Evolutionary conservation across 2,329 filamentous ascomycete species (phyloP).

Genomic region (Alternaria gaisen): DNA sequence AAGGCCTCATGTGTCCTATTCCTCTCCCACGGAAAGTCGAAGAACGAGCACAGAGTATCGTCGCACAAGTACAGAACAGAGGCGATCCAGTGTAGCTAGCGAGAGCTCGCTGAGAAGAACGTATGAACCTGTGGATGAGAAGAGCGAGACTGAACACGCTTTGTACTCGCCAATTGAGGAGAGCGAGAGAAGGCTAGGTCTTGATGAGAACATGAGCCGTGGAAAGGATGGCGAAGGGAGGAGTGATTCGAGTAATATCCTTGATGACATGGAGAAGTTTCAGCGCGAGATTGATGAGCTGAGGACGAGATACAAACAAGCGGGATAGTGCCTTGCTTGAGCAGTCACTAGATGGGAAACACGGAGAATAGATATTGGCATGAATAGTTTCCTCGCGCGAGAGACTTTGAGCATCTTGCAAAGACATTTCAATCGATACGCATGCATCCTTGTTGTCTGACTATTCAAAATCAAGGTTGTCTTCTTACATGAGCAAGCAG

Average conservation of each 20-base stretch:
- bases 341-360: background rate
- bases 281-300: slow-evolving; percentile 52
- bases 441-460: background rate
- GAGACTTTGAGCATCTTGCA: slow-evolving; percentile 1
- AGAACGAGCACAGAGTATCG: slow-evolving; percentile 40
- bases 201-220: background rate
- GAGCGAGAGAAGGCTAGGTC: slow-evolving; percentile 26
- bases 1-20: slow-evolving; percentile 27
- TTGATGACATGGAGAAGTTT: slow-evolving; percentile 52
- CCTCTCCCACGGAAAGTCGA: slow-evolving; percentile 36
- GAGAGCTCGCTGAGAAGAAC: slow-evolving; percentile 43
- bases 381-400: background rate
- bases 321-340: background rate
- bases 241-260: slow-evolving; percentile 39
- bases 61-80: slow-evolving; percentile 40
- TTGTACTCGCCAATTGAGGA: slow-evolving; percentile 43
- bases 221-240: slow-evolving; percentile 5
- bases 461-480: no score
- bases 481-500: no score
- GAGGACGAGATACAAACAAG: slow-evolving; percentile 37
- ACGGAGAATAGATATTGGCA: background rate
- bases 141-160: slow-evolving; percentile 29
- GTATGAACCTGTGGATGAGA: slow-evolving; percentile 32
- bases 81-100: slow-evolving; percentile 45
- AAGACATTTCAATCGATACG: background rate